Evolutionary conservation across 768 basidiomycete species (phyloP), one percentile per base, ranked within the genome.

Genomic region (Hericium erinaceus): DNA sequence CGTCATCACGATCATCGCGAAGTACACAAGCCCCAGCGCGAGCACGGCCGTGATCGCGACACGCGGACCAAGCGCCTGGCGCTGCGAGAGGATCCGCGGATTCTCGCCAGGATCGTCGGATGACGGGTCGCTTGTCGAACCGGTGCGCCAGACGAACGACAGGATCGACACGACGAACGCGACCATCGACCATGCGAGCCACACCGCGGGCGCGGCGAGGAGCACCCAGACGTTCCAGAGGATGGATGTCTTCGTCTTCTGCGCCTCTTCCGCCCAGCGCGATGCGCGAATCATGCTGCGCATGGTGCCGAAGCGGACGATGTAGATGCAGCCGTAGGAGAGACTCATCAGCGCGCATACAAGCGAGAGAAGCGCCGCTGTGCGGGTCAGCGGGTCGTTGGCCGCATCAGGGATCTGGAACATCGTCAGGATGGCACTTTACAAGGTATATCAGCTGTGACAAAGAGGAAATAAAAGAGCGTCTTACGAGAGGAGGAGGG

Each of bases 151-250:
- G 54, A 87, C 75, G 60, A 80, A 89, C 7, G 82, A 76, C 37
- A 87, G 73, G 62, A 89, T 84, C 12, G 83, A 73, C 3, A 75
- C 64, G 59, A 84, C 68, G 68, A 88, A 88, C 54, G 81, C 73
- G 4, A 87, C 72, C 77, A 89, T 83, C 0, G 87, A 82, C 85
- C 85, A 89, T 8, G 85, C 78, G 57, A 88, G 78, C 82, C 85
- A 89, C 10, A 87, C 70, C 0, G 78, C 80, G 0, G 87, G 87
- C 73, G 84, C 77, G 0, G 84, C 80, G 28, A 87, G 73, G 18
- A 87, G 59, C 1, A 86, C 78, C 84, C 85, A 86, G 16, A 86
- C 80, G 59, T 87, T 87, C 85, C 85, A 80, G 44, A 74, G 63
- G 39, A 80, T 74, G 37, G 73, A 69, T 0, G 78, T 76, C 26